These are phyloP conservation scores for Jatropha podagrica DNA, from an alignment of 441 rosid species.

Conservation along the genomic window DNA sequence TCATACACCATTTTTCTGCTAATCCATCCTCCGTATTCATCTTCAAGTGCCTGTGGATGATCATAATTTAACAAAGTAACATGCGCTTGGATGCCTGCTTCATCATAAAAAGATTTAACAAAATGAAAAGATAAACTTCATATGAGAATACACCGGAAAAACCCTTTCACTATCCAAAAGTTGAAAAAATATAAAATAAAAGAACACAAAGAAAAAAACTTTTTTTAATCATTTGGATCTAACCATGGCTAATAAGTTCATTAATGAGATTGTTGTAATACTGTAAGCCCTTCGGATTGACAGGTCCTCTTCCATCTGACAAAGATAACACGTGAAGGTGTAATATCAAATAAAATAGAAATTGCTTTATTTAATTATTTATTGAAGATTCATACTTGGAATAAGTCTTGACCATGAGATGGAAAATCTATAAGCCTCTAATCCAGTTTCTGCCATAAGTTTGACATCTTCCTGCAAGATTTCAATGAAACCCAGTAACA, in stretches of 20 bases:
- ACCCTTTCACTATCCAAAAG: background rate
- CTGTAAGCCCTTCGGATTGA: conserved; percentile 52
- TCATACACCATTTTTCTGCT: conserved; percentile 41
- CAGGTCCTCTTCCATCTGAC: conserved; percentile 64
- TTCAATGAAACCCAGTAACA: too few species aligned
- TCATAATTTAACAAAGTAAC: background rate
- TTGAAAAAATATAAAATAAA: too few species aligned
- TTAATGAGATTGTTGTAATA: conserved; percentile 59
- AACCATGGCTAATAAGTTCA: conserved; percentile 46
- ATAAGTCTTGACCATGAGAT: conserved; percentile 74
- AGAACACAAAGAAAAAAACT: background rate
- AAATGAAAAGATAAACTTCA: background rate
- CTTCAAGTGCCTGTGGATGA: conserved; percentile 62
- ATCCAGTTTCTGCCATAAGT: conserved; percentile 54
- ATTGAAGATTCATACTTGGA: conserved; percentile 41
- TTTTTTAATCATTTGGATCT: background rate
- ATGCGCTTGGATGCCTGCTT: conserved; percentile 35
- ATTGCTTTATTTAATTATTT: background rate
- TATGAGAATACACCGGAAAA: background rate
- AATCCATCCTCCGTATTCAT: conserved; percentile 68
- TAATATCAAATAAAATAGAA: background rate
- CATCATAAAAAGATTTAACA: background rate
- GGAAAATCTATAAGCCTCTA: conserved; percentile 61
- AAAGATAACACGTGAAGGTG: background rate
- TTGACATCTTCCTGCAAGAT: conserved; percentile 59